Evolutionary conservation across 176 grass and related monocot species (phyloP), one percentile per base, ranked within the genome.

Genomic region (Avena atlantica): DNA sequence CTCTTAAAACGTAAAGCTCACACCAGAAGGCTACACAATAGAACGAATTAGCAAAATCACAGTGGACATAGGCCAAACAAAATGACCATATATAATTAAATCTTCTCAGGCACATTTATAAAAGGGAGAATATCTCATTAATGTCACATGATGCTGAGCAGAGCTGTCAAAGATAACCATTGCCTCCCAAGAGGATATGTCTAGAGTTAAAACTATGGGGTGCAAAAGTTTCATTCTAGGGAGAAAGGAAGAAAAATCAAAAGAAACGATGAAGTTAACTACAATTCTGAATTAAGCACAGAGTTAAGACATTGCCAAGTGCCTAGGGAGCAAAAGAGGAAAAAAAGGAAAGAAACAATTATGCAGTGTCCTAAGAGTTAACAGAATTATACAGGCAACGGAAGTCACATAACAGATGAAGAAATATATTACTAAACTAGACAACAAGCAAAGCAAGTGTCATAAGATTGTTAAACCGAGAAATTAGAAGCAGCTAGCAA

Each of bases 1-100:
- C 70, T 61, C 52, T 21, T 78, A 61, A 3, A 86, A 72, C 15
- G 62, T 17, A 81, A 78, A 74, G 17, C 59, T 80, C 47, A 86
- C 6, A 76, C 49, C 29, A 49, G 45, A 87, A 47, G 12, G 47
- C 45, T 73, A 21, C 31, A 84, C 0, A 42, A 74, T 31, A 58
- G 7, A 40, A 17, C 57, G 2, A 17, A n/a, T 1, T 66, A 81
- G 81, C 53, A 84, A 76, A 84, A n/a, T 16, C 24, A 75, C 23
- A 68, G 13, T 16, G 25, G 4, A 29, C 40, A 69, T 3, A 55
- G 9, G 37, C 59, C 53, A 52, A 52, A 69, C 10, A 89, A 67
- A 69, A 56, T 29, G 27, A 76, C 3, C 21, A 45, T 31, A 71
- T 64, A 63, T 81, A 29, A 37, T 63, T 14, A 55, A 72, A 48